A percentile compares a stretch with the other conserved stretches of the same genome.
Evolutionary conservation across 1,284 basidiomycete genomes (phyloP).

Genomic region (Tranzscheliella williamsii): DNA sequence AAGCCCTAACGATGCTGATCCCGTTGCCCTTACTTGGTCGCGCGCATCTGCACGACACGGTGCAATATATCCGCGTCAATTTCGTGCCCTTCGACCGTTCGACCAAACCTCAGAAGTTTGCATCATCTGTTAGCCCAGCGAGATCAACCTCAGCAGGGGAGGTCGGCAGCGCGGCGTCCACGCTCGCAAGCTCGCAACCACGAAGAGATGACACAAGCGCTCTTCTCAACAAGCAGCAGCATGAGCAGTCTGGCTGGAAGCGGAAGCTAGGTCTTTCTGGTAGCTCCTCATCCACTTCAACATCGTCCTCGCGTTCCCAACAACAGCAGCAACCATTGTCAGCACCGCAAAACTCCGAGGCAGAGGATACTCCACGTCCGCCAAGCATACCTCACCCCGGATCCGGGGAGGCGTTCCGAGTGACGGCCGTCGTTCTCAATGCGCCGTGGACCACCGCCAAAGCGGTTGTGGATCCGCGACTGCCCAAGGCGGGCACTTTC

Average conservation of each 20-base stretch:
- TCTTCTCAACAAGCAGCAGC: constrained; percentile 1
- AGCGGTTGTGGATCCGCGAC: constrained; percentile 7
- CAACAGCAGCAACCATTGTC: too few species aligned
- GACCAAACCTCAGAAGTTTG: too few species aligned
- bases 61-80: constrained; percentile 39
- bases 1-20: constrained; percentile 49
- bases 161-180: too few species aligned
- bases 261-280: constrained; percentile 24
- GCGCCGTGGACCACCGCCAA: constrained; percentile 17
- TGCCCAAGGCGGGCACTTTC: constrained; percentile 37
- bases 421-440: constrained; percentile 35
- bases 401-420: constrained; percentile 18
- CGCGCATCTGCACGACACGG: constrained; percentile 6
- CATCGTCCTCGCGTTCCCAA: too few species aligned
- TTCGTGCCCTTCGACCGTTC: constrained; percentile 33
- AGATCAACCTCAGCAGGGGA: too few species aligned
- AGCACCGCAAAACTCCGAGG: too few species aligned
- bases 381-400: neutral
- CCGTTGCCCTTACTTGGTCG: constrained; percentile 40
- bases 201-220: too few species aligned
- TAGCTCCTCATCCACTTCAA: neutral
- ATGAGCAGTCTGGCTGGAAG: constrained; percentile 30
- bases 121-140: too few species aligned
- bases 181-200: too few species aligned
- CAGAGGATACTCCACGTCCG: too few species aligned